phyloP scores from a whole-genome alignment of 768 basidiomycete species.

The Calocybe gangraenosa region DNA sequence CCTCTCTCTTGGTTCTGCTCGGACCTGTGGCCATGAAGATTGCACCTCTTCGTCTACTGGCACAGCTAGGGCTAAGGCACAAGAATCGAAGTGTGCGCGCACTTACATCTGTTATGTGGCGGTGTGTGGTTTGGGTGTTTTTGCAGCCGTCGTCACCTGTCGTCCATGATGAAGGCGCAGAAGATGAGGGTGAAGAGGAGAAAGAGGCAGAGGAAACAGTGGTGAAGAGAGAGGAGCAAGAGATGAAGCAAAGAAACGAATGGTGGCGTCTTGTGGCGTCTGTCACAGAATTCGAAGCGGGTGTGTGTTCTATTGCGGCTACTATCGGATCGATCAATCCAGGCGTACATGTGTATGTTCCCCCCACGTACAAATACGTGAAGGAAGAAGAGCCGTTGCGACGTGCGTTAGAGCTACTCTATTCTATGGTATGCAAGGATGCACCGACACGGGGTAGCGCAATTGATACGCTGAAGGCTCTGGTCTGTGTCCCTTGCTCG shows the following conservation, averaged over 20 bases:
- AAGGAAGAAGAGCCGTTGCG: slow-evolving; percentile 30
- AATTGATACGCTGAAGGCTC: slow-evolving; percentile 44
- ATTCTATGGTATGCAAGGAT: slow-evolving; percentile 53
- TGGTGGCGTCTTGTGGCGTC: slow-evolving; percentile 46
- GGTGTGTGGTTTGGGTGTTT: slow-evolving; percentile 61
- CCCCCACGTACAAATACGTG: neutral
- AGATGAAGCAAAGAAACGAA: slow-evolving; percentile 15
- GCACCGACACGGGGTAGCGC: slow-evolving; percentile 50
- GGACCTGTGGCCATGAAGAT: slow-evolving; percentile 50
- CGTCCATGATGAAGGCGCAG: slow-evolving; percentile 23
- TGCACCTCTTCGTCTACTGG: slow-evolving; percentile 42
- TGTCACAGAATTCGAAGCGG: slow-evolving; percentile 25
- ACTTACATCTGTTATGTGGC: slow-evolving; percentile 62
- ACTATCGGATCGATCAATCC: slow-evolving; percentile 12
- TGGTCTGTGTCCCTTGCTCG: slow-evolving; percentile 21
- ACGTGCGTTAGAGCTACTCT: slow-evolving; percentile 46
- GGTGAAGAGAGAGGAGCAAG: slow-evolving; percentile 25
- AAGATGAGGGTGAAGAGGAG: slow-evolving; percentile 26
- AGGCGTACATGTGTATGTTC: slow-evolving; percentile 10
- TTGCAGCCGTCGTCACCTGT: slow-evolving; percentile 45
- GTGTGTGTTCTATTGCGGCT: slow-evolving; percentile 14
- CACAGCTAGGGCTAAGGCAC: slow-evolving; percentile 54
- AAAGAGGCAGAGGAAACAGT: slow-evolving; percentile 18
- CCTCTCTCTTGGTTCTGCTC: slow-evolving; percentile 61
- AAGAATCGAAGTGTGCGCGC: slow-evolving; percentile 62